Evolutionary conservation across 805 yeast species (phyloP), one percentile per base, ranked within the genome.

Genomic region (Lipomyces orientalis): DNA sequence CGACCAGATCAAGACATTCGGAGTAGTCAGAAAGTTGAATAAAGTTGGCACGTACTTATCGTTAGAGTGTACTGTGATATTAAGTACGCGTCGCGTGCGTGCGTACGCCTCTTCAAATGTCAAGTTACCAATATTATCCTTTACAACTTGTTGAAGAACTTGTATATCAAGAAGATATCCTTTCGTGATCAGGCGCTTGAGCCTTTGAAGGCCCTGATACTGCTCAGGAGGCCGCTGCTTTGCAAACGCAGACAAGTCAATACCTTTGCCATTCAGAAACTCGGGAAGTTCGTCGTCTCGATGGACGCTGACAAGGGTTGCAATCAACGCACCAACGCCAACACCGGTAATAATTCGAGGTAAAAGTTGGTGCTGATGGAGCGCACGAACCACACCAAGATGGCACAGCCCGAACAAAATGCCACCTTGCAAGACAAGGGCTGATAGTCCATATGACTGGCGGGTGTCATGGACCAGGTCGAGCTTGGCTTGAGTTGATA

Each of bases 81-180:
- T 95, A 61, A 94, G 82, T 0, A 91, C 87, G 71, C 90, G 85
- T 57, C 90, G 93, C 0, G 97, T 89, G 69, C 85, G 86, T 67
- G 88, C 81, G 75, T 88, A 92, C 0, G 98, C 97, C 76, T 95
- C 98, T 78, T 94, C 97, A 78, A 95, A 95, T 0, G 99, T 95
- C 76, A 90, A 77, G 74, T 90, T 90, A 1, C 94, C 97, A 22
- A 95, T 85, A 16, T 88, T 85, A 65, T 85, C 86, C 64, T 89
- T 81, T 5, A 92, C 97, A 75, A 88, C 93, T 73, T 88, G 88
- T 77, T 91, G 85, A 68, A 94, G 91, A 5, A 90, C 80, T 64
- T 90, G 81, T 61, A 94, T 88, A 75, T 94, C 98, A 65, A 91
- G 94, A 0, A 97, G 90, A 75, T 91, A 92, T 2, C 97, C 95